Evolutionary conservation across 257 asterid species (phyloP), one percentile per base, ranked within the genome.

Genomic region (Coffea eugenioides): DNA sequence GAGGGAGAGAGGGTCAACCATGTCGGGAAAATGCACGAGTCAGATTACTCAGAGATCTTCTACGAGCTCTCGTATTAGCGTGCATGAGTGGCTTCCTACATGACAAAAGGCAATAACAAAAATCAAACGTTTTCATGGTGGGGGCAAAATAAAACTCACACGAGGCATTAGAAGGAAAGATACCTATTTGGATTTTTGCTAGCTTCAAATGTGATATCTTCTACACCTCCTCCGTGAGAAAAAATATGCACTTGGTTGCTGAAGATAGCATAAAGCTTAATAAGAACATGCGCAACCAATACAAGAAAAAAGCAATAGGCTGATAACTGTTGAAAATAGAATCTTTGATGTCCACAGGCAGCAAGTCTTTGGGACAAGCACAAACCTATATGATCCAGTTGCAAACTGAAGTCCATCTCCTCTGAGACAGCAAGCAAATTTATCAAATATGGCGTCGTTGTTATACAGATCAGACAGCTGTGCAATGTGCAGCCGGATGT

Each of bases 351-450:
- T 59, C 61, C n/a, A 49, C 20, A 48, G 10, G 41, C 27, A 67
- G 34, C 34, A 43, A 77, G 52, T 39, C 20, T 74, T 66, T 70
- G 67, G 61, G 54, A n/a, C 57, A 72, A 77, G 71, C 67, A 81
- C 88, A 49, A 78, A 91, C 96, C 94, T 88, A 82, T 92, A 92
- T 49, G 97, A 90, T 77, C 96, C 97, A 75, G 97, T 91, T 36
- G 97, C 97, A 56, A 92, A 91, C 78, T 81, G 79, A 74, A 85
- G 92, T 61, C 84, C 89, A 81, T 91, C 93, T 76, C 91, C 88
- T 75, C 96, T 88, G 69, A 90, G 52, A 76, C 96, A 91, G 88
- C 96, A 91, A 69, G 86, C 92, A 69, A 92, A 91, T 87, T 92
- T 92, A 81, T 92, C 94, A 69, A 92, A 92, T 73, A 92, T 90